Conservation (phyloP, 495 filamentous ascomycete genomes). For the Penicillium cataractarum region DNA sequence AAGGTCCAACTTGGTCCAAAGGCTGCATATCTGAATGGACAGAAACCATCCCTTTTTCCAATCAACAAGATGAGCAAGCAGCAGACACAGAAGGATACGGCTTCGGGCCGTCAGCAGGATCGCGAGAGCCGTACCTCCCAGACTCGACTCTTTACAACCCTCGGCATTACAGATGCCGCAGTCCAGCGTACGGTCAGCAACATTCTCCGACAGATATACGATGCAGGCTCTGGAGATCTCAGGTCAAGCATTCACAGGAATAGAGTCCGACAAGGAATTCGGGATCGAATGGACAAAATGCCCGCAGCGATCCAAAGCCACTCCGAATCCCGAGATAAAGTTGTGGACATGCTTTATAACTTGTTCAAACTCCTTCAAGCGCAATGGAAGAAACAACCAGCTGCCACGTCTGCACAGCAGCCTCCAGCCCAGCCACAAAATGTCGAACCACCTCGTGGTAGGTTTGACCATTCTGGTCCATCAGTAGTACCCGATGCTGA, state of each 20-base stretch:
- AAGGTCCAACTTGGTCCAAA: too few relatives aligned
- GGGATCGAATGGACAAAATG: constrained; percentile 2
- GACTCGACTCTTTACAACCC: background rate
- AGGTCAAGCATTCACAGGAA: background rate
- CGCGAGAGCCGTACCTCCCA: background rate
- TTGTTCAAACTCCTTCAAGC: background rate
- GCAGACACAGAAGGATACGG: background rate
- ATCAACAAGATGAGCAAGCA: background rate
- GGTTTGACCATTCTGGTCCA: background rate
- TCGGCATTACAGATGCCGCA: background rate
- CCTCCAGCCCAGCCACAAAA: background rate
- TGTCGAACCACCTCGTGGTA: background rate
- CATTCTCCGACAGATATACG: background rate
- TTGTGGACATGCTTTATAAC: background rate
- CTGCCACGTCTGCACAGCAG: background rate
- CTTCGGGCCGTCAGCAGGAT: background rate
- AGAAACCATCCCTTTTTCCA: too few relatives aligned
- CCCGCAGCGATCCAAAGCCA: background rate
- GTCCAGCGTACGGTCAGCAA: background rate
- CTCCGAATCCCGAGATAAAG: background rate
- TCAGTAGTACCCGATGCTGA: constrained; percentile 1
- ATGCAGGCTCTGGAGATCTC: background rate
- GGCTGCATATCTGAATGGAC: too few relatives aligned
- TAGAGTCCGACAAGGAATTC: background rate
- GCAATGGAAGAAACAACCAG: background rate